A percentile compares a stretch with the other conserved stretches of the same genome.
Conservation (phyloP, 2,329 filamentous ascomycete genomes). For the Ascochyta lentis region DNA sequence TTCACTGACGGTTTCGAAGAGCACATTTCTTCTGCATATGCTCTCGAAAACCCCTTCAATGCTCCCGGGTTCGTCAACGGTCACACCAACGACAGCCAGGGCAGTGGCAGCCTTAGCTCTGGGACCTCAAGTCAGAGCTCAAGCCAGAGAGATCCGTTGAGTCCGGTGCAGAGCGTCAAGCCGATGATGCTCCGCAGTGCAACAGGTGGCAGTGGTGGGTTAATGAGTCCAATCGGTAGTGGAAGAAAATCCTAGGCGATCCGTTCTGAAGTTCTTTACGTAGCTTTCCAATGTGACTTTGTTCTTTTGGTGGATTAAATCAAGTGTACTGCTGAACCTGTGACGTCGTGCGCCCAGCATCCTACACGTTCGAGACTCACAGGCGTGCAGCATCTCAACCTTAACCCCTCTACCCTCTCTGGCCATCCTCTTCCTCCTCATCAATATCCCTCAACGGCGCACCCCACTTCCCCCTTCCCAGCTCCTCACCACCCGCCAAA, state of each 20-base stretch:
- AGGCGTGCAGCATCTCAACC: background rate
- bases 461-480: background rate
- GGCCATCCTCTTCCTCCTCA: slow-evolving; percentile 5
- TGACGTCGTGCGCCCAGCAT: too few relatives aligned
- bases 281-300: slow-evolving; percentile 39
- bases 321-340: too few relatives aligned
- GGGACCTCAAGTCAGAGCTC: slow-evolving; percentile 50
- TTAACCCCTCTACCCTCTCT: background rate
- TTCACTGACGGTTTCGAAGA: slow-evolving; percentile 57
- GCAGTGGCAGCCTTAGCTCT: slow-evolving; percentile 56
- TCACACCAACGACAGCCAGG: slow-evolving; percentile 53
- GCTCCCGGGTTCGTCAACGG: slow-evolving; percentile 48
- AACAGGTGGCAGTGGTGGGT: slow-evolving; percentile 36
- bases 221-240: slow-evolving; percentile 42
- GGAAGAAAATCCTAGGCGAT: slow-evolving; percentile 26
- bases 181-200: slow-evolving; percentile 44
- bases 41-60: slow-evolving; percentile 47
- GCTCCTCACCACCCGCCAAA: slow-evolving; percentile 6
- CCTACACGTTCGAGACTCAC: too few relatives aligned
- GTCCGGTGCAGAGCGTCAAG: slow-evolving; percentile 44
- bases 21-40: slow-evolving; percentile 31
- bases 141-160: slow-evolving; percentile 49
- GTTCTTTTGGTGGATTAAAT: slow-evolving; percentile 27
- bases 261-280: slow-evolving; percentile 27
- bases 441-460: background rate